Conservation (phyloP, 2,329 filamentous ascomycete genomes). For the Cladosporium phlei region DNA sequence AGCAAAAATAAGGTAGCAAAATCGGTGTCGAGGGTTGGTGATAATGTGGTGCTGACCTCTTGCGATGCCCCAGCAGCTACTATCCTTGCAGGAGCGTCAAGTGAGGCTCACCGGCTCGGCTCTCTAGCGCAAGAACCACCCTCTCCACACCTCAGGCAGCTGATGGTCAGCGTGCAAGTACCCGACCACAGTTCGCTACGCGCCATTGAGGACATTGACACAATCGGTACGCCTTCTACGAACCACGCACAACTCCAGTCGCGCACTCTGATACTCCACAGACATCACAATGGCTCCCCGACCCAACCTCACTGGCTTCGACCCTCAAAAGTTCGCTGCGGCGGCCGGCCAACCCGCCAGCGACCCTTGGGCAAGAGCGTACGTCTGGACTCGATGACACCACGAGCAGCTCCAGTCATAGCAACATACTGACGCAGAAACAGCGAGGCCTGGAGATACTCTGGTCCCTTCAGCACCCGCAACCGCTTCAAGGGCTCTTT, state of each 20-base stretch:
- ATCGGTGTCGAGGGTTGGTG: too few relatives aligned
- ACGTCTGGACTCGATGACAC: constrained; percentile 29
- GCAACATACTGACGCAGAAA: constrained; percentile 1
- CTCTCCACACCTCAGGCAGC: constrained; percentile 10
- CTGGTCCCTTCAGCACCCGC: constrained; percentile 76
- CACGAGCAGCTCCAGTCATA: not conserved
- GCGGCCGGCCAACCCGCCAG: constrained; percentile 58
- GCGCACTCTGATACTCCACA: constrained; percentile 1
- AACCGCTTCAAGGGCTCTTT: constrained; percentile 85
- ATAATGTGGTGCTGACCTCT: too few relatives aligned
- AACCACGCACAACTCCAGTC: not conserved
- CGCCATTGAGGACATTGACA: constrained; percentile 13
- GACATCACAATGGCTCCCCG: constrained; percentile 45
- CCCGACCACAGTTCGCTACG: too few relatives aligned
- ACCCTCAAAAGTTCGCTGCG: constrained; percentile 72
- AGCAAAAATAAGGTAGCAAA: too few relatives aligned
- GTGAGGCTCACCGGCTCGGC: too few relatives aligned
- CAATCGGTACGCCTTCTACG: constrained; percentile 7
- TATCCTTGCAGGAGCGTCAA: too few relatives aligned
- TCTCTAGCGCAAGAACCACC: too few relatives aligned
- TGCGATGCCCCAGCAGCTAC: too few relatives aligned
- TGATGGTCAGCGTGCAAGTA: constrained; percentile 11
- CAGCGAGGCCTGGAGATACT: constrained; percentile 95
- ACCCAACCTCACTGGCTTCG: constrained; percentile 88
- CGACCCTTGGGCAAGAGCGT: constrained; percentile 62